Conservation (phyloP, 1,139 yeast species). For the Debaryomycetaceae sp. region DNA sequence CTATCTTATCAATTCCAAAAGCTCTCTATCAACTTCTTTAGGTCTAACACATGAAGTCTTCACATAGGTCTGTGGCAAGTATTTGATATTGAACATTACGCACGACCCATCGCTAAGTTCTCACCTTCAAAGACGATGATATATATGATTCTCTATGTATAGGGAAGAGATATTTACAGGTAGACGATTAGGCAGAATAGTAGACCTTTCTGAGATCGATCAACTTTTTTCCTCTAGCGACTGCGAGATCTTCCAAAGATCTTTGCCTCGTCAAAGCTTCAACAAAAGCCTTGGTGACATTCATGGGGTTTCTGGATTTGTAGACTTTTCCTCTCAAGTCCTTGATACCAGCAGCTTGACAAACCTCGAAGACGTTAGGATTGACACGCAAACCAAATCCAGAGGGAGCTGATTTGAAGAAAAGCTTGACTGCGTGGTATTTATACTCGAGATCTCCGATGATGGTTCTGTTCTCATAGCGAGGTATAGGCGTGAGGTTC, state of each 20-base stretch:
- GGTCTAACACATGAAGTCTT: neutral
- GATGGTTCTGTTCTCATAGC: constrained; percentile 89
- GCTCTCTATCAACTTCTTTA: neutral
- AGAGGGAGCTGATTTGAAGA: constrained; percentile 83
- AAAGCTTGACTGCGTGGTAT: constrained; percentile 81
- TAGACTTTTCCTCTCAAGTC: constrained; percentile 90
- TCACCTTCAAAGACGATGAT: neutral
- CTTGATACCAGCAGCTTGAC: constrained; percentile 92
- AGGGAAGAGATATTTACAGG: neutral
- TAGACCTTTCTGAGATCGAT: constrained; percentile 90
- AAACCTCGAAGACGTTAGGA: constrained; percentile 85
- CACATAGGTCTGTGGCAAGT: neutral
- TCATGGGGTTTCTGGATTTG: constrained; percentile 91
- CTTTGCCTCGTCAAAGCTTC: constrained; percentile 83
- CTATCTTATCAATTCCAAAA: neutral
- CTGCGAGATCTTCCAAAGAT: constrained; percentile 82
- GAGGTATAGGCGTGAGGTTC: constrained; percentile 75
- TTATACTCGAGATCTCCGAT: constrained; percentile 81
- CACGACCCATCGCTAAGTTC: constrained; percentile 2
- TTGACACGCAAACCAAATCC: constrained; percentile 95
- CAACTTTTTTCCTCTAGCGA: constrained; percentile 91
- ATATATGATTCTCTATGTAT: neutral
- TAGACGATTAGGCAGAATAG: constrained; percentile 47
- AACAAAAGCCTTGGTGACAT: constrained; percentile 85
- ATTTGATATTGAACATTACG: neutral